These are phyloP conservation scores for Arthrobotrys musiformis DNA, from an alignment of 2,329 filamentous ascomycete species.

Conservation along the genomic window DNA sequence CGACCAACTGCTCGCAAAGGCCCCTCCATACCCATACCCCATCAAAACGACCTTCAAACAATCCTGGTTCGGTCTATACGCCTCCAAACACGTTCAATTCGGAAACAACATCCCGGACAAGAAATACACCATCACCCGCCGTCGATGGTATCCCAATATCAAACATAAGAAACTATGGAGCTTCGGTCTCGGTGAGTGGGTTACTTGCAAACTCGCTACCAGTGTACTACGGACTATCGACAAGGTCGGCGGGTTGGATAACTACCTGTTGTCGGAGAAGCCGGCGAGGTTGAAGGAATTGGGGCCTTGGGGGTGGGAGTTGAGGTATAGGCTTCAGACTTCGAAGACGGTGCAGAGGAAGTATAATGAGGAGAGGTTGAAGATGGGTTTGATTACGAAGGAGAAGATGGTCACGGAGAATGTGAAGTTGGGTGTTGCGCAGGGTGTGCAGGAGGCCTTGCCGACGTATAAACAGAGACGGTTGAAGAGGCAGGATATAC, in stretches of 20 bases:
- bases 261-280: constrained; percentile 87
- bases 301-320: constrained; percentile 87
- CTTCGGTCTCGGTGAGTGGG: constrained; percentile 70
- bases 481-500: constrained; percentile 59
- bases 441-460: constrained; percentile 31
- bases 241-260: constrained; percentile 87
- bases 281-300: constrained; percentile 82
- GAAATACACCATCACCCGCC: constrained; percentile 76
- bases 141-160: constrained; percentile 80
- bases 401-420: constrained; percentile 62
- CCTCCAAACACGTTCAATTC: constrained; percentile 75
- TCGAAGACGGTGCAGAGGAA: constrained; percentile 73
- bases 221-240: constrained; percentile 77
- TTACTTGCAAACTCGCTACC: constrained; percentile 76
- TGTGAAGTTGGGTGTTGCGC: constrained; percentile 45
- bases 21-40: constrained; percentile 78
- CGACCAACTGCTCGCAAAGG: constrained; percentile 58
- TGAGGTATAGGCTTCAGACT: constrained; percentile 91
- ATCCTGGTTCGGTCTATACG: constrained; percentile 79
- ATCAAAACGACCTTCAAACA: constrained; percentile 79
- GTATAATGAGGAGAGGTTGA: constrained; percentile 73
- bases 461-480: constrained; percentile 13
- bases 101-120: constrained; percentile 79
- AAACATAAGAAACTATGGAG: constrained; percentile 75
- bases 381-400: constrained; percentile 70